Evolutionary conservation across 73 alveolate species (phyloP).

Genomic region (Paramecium sexaurelia): DNA sequence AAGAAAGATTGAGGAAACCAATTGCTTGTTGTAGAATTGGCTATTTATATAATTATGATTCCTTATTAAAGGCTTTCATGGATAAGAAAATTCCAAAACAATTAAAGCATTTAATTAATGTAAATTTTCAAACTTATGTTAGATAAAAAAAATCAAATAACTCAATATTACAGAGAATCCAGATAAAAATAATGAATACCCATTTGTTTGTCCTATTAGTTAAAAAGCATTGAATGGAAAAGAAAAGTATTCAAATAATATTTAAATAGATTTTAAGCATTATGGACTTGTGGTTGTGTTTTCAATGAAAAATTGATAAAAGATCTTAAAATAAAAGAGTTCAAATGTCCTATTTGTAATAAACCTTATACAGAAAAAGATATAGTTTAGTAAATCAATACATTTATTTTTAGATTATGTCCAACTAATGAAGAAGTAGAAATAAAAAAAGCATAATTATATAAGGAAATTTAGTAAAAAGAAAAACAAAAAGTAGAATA

Average conservation of each 20-base stretch:
- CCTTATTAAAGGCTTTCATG: conserved; percentile 77
- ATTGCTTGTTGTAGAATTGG: conserved; percentile 88
- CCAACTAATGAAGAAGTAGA: conserved; percentile 67
- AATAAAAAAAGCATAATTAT: conserved; percentile 29
- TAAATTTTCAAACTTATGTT: neutral
- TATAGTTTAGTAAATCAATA: conserved; percentile 19
- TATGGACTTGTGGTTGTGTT: conserved; percentile 65
- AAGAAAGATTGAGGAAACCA: conserved; percentile 86
- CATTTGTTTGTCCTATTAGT: conserved; percentile 64
- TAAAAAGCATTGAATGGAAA: conserved; percentile 85
- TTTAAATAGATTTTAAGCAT: conserved; percentile 74
- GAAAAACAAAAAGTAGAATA: neutral
- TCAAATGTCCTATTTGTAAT: conserved; percentile 62
- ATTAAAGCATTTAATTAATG: neutral
- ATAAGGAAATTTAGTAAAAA: neutral
- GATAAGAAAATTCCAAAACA: conserved; percentile 66
- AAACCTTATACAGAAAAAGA: conserved; percentile 41
- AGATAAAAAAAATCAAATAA: neutral
- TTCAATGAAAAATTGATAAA: conserved; percentile 74
- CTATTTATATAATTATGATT: conserved; percentile 85
- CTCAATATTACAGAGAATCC: conserved; percentile 10
- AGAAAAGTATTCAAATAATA: neutral
- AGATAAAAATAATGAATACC: conserved; percentile 6
- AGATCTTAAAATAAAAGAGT: conserved; percentile 73
- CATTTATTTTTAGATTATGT: neutral